Evolutionary conservation across 768 basidiomycete species (phyloP).

Genomic region (Tricholoma hemisulphureum): DNA sequence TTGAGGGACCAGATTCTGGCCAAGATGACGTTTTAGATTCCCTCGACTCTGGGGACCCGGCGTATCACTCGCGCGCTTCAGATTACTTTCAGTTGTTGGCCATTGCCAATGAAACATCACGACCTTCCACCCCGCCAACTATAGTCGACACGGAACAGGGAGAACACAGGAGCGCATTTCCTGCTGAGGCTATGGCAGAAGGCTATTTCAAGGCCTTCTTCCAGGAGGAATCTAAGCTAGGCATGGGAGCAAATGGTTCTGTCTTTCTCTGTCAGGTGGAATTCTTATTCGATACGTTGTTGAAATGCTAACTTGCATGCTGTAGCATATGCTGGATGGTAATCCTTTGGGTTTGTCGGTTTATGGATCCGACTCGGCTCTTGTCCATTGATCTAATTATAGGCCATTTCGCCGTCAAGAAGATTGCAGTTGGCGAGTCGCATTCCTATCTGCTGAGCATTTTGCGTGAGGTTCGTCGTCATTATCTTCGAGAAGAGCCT

Average conservation of each 20-base stretch:
- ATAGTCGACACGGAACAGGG: slow-evolving; percentile 5
- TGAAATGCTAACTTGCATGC: not conserved
- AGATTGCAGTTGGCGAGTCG: slow-evolving; percentile 91
- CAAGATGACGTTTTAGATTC: slow-evolving; percentile 34
- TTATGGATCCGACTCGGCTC: not conserved
- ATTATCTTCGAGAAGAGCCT: not conserved
- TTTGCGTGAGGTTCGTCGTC: slow-evolving; percentile 61
- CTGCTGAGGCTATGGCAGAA: slow-evolving; percentile 76
- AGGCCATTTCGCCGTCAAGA: slow-evolving; percentile 94
- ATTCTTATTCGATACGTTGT: not conserved
- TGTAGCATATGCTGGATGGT: slow-evolving; percentile 55
- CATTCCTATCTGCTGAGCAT: slow-evolving; percentile 83
- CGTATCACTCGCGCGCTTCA: slow-evolving; percentile 53
- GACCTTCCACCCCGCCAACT: slow-evolving; percentile 51
- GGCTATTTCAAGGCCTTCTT: slow-evolving; percentile 95
- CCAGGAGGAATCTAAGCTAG: slow-evolving; percentile 81
- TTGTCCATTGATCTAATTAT: slow-evolving; percentile 3
- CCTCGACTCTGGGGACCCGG: slow-evolving; percentile 36
- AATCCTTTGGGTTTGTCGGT: slow-evolving; percentile 67
- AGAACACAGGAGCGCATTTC: slow-evolving; percentile 43
- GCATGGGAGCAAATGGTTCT: slow-evolving; percentile 93
- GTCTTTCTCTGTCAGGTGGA: slow-evolving; percentile 86
- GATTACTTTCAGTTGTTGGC: slow-evolving; percentile 83
- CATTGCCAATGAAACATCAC: slow-evolving; percentile 62
- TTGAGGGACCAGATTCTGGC: slow-evolving; percentile 26